Percentiles rank a stretch among this genome's conserved stretches.
phyloP scores from a whole-genome alignment of 2,329 filamentous ascomycete genomes.

The Pseudogymnoascus sp. region DNA sequence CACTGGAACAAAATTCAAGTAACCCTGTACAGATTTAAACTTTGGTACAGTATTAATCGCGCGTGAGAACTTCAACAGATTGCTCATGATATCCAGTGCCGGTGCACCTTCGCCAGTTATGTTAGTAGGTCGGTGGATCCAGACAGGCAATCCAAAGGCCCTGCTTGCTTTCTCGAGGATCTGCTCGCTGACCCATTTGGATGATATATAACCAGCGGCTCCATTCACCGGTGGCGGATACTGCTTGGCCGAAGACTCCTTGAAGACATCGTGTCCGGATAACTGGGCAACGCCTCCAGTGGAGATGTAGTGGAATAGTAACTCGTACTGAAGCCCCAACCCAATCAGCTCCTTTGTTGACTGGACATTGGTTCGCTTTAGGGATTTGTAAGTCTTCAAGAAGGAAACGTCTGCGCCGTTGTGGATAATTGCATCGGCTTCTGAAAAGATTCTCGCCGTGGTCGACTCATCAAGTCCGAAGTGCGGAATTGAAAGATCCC shows the following conservation, averaged over 20 bases:
- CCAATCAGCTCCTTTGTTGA: conserved; percentile 31
- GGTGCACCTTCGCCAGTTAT: conserved; percentile 14
- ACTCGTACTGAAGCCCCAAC: conserved; percentile 25
- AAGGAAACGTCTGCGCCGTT: conserved; percentile 38
- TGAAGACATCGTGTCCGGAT: background rate
- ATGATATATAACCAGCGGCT: conserved; percentile 29
- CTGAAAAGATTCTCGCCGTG: conserved; percentile 24
- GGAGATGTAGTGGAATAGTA: conserved; percentile 36
- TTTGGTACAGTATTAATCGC: conserved; percentile 9
- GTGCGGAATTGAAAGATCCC: conserved; percentile 30
- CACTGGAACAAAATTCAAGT: conserved; percentile 11
- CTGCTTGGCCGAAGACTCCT: conserved; percentile 13
- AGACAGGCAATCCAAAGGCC: conserved; percentile 19
- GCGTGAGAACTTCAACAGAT: conserved; percentile 11
- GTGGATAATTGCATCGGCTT: conserved; percentile 46
- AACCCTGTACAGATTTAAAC: conserved; percentile 4
- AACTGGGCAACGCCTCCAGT: conserved; percentile 22
- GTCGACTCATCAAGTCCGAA: conserved; percentile 35
- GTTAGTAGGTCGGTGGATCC: conserved; percentile 27
- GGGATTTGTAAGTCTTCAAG: conserved; percentile 32
- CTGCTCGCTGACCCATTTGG: conserved; percentile 32
- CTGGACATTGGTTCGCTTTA: conserved; percentile 31
- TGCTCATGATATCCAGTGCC: conserved; percentile 13
- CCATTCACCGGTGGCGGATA: conserved; percentile 21
- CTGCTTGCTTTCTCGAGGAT: conserved; percentile 25